Evolutionary conservation across 331 rosid species (phyloP), one percentile per base, ranked within the genome.

Genomic region (Acacia pycnantha): DNA sequence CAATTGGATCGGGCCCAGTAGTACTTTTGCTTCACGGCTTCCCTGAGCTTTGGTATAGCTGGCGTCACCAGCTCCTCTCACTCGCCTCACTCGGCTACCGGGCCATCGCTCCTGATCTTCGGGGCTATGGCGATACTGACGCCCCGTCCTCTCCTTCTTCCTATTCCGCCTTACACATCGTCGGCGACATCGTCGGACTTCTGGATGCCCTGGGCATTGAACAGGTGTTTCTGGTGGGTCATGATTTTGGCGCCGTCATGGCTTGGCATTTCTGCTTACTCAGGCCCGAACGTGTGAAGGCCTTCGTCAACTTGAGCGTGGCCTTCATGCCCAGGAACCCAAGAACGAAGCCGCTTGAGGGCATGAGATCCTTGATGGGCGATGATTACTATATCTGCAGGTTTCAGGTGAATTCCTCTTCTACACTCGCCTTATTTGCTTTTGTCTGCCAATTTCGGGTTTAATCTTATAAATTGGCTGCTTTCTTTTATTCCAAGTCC

Each of bases 31-130:
- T 92, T 22, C 95, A 92, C 35, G 97, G 95, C n/a, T 92, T 90
- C 88, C 97, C 97, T 1, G 95, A 88, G 81, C 93, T 92, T 2
- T 92, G 97, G 97, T 90, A 92, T 66, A 33, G 91, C 0, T 92
- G 97, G 97, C 97, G 97, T 12, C 94, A 93, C 64, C 97, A 91
- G 86, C 97, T 93, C 10, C 88, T 91, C 47, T 82, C 81, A 4
- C 91, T 91, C n/a, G 85, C 94, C 14, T 76, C 94, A 8, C 72
- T 51, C 21, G 94, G 95, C 24, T 93, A 87, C 90, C 90, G 94
- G 7, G 88, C 88, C 48, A 76, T 92, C 77, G 93, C 97, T 74
- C 95, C 93, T 1, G 95, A 92, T 86, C 94, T 92, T 40, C 93
- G 95, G 11, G 94, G 97, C 67, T 93, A 65, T 29, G 95, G 95